Conservation (phyloP, 805 yeast species). For the Cyberlindnera amylophila region DNA sequence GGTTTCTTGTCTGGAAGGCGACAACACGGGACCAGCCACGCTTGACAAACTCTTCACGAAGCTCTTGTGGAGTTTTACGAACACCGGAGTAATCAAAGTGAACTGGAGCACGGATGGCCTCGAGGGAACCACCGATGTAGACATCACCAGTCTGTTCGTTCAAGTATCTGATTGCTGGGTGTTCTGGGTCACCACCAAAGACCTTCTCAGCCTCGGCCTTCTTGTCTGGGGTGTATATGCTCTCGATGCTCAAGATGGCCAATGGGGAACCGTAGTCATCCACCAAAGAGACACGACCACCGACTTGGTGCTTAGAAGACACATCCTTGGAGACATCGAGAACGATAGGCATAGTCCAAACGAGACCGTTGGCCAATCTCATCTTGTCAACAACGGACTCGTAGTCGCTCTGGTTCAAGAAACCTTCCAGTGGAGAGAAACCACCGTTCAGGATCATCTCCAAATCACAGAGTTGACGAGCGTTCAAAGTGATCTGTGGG, state of each 20-base stretch:
- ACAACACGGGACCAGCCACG: constrained; percentile 87
- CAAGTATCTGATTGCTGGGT: constrained; percentile 83
- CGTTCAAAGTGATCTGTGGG: constrained; percentile 56
- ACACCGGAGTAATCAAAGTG: constrained; percentile 88
- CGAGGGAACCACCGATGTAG: constrained; percentile 84
- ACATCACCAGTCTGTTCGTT: constrained; percentile 71
- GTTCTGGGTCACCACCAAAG: constrained; percentile 95
- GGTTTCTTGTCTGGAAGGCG: constrained; percentile 97
- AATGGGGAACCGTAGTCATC: constrained; percentile 79
- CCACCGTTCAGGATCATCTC: constrained; percentile 93
- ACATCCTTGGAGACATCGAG: constrained; percentile 61
- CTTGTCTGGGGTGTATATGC: constrained; percentile 81
- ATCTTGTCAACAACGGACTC: constrained; percentile 59
- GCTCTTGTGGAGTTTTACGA: constrained; percentile 87
- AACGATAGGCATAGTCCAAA: constrained; percentile 93
- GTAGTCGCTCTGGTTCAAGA: constrained; percentile 61
- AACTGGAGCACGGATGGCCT: constrained; percentile 78
- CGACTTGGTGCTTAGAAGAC: constrained; percentile 42
- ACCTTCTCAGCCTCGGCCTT: constrained; percentile 75
- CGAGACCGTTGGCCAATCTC: constrained; percentile 69
- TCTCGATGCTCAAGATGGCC: constrained; percentile 77
- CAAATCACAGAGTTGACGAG: constrained; percentile 88
- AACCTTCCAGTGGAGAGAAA: constrained; percentile 77
- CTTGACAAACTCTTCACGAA: constrained; percentile 76
- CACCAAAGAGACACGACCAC: constrained; percentile 65